These are phyloP conservation scores for Fusarium brachygibbosum DNA, from an alignment of 2,329 filamentous ascomycete genomes.

Conservation along the genomic window DNA sequence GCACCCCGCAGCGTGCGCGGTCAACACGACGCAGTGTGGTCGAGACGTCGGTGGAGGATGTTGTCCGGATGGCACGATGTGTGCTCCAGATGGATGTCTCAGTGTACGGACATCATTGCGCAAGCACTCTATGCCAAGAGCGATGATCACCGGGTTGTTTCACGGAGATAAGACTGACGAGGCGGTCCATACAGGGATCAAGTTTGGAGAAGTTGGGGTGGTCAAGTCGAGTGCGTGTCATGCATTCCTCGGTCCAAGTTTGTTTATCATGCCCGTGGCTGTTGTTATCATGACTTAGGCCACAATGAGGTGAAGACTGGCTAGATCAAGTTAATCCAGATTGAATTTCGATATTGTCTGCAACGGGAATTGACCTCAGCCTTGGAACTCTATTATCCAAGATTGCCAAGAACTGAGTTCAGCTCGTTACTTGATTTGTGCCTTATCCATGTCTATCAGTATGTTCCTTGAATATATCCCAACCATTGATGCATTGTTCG, in stretches of 20 bases:
- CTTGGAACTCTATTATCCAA: neutral
- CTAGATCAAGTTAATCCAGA: neutral
- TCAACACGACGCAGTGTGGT: conserved; percentile 32
- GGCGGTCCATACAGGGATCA: conserved; percentile 21
- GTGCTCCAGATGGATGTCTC: conserved; percentile 32
- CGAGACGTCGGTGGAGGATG: conserved; percentile 27
- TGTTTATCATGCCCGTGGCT: conserved; percentile 1
- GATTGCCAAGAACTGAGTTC: conserved; percentile 3
- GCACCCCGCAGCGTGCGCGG: conserved; percentile 19
- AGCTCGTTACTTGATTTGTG: conserved; percentile 15
- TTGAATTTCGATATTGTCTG: neutral
- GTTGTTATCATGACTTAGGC: neutral
- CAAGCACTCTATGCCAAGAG: conserved; percentile 20
- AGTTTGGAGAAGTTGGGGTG: conserved; percentile 38
- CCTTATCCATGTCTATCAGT: conserved; percentile 25
- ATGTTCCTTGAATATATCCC: conserved; percentile 10
- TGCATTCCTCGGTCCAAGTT: conserved; percentile 8
- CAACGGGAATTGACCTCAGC: conserved; percentile 3
- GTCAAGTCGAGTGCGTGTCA: conserved; percentile 15
- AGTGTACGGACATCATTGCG: conserved; percentile 40
- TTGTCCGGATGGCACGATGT: conserved; percentile 28
- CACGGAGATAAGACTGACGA: conserved; percentile 1
- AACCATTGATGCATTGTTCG: conserved; percentile 6
- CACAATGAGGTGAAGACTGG: neutral
- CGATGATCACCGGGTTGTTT: conserved; percentile 6